Evolutionary conservation across 257 asterid genomes (phyloP), one percentile per base, ranked within the genome.

Genomic region (Solanum microdontum): DNA sequence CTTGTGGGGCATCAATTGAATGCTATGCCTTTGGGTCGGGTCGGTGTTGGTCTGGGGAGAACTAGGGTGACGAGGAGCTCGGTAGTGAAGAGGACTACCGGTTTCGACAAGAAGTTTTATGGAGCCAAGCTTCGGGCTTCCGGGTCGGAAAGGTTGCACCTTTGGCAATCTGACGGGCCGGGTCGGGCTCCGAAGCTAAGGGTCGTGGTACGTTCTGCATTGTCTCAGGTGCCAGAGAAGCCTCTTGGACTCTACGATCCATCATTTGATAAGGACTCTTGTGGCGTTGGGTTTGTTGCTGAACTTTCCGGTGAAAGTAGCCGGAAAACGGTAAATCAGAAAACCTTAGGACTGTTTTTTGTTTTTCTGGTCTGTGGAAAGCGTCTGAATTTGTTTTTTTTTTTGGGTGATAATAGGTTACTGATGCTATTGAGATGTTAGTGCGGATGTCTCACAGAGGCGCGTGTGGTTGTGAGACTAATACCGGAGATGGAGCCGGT

Each of bases 401-500:
- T 37, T 23, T 37, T 2, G 30, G 40, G 37, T 87, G 68, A 86
- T 72, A 4, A 34, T 74, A 97, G 99, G 99, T 97, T 88, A 90
- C 98, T 60, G 99, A 97, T 92, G 98, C 99, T 58, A 84, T 97
- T 40, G 99, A 97, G 92, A 97, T 96, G 99, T 91, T 97, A 90
- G 94, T 96, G 68, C 92, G 99, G 86, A 97, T 97, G 99, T 23
- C 98, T 7, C 99, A 97, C 60, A 93, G 99, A 89, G 99, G 99
- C 11, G 99, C 99, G 15, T 97, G 99, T 90, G 99, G 99, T 12
- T 97, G 99, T 74, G 99, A 97, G 94, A 86, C 95, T 1, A 97
- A 97, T 89, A 97, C 99, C n/a, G 99, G 99, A 43, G 99, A 97
- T 89, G 99, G 99, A 24, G 99, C 99, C 86, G 99, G 99, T 48